A percentile compares a stretch with the other conserved stretches of the same genome.
phyloP scores from a whole-genome alignment of 306 rosid genomes.

The Acacia confusa region DNA sequence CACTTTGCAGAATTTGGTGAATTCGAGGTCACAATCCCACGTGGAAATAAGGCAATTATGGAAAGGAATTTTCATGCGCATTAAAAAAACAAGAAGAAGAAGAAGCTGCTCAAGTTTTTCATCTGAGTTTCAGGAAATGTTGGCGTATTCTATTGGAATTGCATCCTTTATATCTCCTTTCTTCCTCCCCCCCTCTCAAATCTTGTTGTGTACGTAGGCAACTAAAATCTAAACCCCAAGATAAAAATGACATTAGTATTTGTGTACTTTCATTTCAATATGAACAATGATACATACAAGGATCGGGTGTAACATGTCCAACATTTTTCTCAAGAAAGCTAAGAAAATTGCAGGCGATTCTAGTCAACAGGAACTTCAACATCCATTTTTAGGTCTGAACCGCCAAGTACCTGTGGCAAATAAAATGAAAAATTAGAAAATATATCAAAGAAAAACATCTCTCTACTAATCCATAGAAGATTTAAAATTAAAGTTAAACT shows the following conservation, averaged over 20 bases:
- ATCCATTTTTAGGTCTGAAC: constrained; percentile 70
- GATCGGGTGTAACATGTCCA: constrained; percentile 22
- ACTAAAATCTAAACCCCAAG: constrained; percentile 10
- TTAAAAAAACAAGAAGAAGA: neutral
- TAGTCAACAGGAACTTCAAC: constrained; percentile 87
- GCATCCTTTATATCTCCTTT: neutral
- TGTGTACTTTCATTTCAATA: constrained; percentile 33
- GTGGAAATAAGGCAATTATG: neutral
- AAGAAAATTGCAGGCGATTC: constrained; percentile 15
- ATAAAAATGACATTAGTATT: constrained; percentile 18
- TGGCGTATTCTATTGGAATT: neutral
- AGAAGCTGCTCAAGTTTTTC: neutral
- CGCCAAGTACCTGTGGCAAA: constrained; percentile 67
- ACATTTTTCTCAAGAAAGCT: constrained; percentile 25
- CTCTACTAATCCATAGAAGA: neutral
- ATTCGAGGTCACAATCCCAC: neutral
- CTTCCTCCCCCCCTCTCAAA: too few relatives aligned
- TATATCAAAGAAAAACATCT: neutral
- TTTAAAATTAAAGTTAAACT: neutral
- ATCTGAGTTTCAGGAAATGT: neutral
- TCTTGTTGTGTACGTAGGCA: neutral
- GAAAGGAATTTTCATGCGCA: neutral
- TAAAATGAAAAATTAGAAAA: constrained; percentile 9
- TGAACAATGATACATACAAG: constrained; percentile 38
- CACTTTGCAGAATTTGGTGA: neutral